Percentiles rank a stretch among this genome's conserved stretches.
phyloP scores from a whole-genome alignment of 1,139 yeast genomes.

The Kodamaea alishanica region DNA sequence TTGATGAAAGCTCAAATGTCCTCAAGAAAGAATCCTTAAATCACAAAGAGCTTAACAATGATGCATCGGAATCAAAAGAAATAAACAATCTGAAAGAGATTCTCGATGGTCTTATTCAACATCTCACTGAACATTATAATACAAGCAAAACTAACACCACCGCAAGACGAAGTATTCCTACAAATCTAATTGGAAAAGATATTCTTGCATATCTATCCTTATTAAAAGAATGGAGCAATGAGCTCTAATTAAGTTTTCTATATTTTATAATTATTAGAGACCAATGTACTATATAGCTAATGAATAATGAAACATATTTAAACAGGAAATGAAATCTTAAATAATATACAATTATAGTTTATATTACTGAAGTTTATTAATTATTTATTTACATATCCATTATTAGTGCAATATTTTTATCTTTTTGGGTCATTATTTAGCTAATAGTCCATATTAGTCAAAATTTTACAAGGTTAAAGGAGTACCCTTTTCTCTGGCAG shows the following conservation, averaged over 20 bases:
- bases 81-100: neutral
- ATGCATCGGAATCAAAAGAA: neutral
- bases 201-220: constrained; percentile 12
- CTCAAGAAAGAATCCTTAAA: neutral
- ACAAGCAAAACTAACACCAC: constrained; percentile 17
- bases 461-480: constrained; percentile 39
- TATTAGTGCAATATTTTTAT: too few relatives aligned
- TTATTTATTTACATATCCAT: too few relatives aligned
- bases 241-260: too few relatives aligned
- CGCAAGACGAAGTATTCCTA: constrained; percentile 21
- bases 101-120: constrained; percentile 10
- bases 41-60: neutral
- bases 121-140: constrained; percentile 17
- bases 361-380: too few relatives aligned
- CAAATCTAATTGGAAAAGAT: constrained; percentile 17
- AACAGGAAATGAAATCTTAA: too few relatives aligned
- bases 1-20: too few relatives aligned
- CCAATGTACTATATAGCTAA: too few relatives aligned
- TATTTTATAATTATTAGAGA: too few relatives aligned
- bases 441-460: neutral
- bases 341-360: too few relatives aligned
- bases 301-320: too few relatives aligned
- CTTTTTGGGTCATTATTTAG: neutral
- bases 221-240: constrained; percentile 3
- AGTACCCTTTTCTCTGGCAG: constrained; percentile 76